These are phyloP conservation scores for Ogataea pini DNA, from an alignment of 805 yeast species.

Conservation along the genomic window DNA sequence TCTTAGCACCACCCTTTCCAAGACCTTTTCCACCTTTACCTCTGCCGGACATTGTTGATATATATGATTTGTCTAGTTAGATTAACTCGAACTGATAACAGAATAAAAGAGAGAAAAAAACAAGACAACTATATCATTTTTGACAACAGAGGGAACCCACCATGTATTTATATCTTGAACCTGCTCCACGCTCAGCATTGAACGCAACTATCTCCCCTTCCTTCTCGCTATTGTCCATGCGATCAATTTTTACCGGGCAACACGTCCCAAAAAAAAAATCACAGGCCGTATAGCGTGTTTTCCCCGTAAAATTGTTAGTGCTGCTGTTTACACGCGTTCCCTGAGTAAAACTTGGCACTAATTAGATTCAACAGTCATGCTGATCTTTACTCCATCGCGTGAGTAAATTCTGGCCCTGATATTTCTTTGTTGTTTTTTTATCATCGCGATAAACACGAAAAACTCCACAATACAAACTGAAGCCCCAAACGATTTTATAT, in stretches of 20 bases:
- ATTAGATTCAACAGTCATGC: background rate
- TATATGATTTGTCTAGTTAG: slow-evolving; percentile 22
- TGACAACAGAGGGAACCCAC: slow-evolving; percentile 8
- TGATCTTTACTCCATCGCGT: slow-evolving; percentile 11
- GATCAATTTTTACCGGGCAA: background rate
- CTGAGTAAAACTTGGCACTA: slow-evolving; percentile 19
- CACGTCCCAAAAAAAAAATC: slow-evolving; percentile 5
- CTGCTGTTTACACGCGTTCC: slow-evolving; percentile 15
- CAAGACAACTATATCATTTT: background rate
- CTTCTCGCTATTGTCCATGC: slow-evolving; percentile 4
- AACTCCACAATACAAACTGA: background rate
- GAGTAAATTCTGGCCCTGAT: slow-evolving; percentile 12
- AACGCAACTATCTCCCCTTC: slow-evolving; percentile 6
- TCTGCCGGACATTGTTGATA: slow-evolving; percentile 87
- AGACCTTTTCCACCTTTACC: slow-evolving; percentile 99
- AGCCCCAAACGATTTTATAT: background rate
- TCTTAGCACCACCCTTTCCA: slow-evolving; percentile 99
- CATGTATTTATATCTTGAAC: slow-evolving; percentile 19
- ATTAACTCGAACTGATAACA: slow-evolving; percentile 11
- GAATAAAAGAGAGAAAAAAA: slow-evolving; percentile 1
- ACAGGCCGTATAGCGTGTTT: slow-evolving; percentile 15
- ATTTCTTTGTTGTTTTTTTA: slow-evolving; percentile 2
- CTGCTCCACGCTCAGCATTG: background rate
- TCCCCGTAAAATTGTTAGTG: slow-evolving; percentile 12
- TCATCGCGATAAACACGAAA: slow-evolving; percentile 11